Percentiles rank a stretch among this genome's conserved stretches.
These are phyloP conservation scores for Fistulifera solaris DNA, from an alignment of 108 stramenopile species.

Conservation along the genomic window DNA sequence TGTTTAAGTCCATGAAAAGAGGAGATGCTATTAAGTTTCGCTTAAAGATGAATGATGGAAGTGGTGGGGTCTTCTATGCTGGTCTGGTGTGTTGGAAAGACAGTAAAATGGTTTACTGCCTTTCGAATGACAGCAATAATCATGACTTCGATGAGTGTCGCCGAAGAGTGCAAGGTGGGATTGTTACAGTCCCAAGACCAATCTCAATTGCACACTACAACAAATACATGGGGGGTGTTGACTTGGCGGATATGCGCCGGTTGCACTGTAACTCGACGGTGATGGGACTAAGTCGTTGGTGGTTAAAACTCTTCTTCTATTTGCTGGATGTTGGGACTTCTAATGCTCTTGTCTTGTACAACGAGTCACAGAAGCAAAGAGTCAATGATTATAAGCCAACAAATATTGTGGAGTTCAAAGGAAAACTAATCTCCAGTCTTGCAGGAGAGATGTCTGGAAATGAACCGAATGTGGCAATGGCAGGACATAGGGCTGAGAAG, in stretches of 20 bases:
- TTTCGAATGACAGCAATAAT: neutral
- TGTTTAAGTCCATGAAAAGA: no score
- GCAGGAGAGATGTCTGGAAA: no score
- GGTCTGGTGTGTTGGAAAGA: constrained; percentile 9
- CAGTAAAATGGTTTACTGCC: constrained; percentile 4
- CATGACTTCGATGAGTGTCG: neutral
- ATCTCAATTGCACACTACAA: constrained; percentile 4
- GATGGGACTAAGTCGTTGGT: constrained; percentile 9
- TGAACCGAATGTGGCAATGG: no score
- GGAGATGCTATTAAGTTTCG: neutral
- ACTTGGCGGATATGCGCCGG: constrained; percentile 9
- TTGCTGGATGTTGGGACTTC: constrained; percentile 11
- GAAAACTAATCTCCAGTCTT: no score
- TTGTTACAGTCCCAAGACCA: constrained; percentile 3
- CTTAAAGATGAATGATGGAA: neutral
- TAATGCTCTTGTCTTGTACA: constrained; percentile 11
- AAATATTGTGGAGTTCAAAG: no score
- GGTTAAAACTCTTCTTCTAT: constrained; percentile 8
- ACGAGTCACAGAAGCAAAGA: neutral
- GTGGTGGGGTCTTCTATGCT: neutral
- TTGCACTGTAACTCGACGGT: constrained; percentile 3
- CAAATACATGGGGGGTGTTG: constrained; percentile 14
- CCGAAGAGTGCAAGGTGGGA: neutral
- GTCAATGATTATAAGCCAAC: no score
- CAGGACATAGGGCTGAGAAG: no score